These are phyloP conservation scores for Solanum stenotomum DNA, from an alignment of 257 asterid genomes.

Conservation along the genomic window DNA sequence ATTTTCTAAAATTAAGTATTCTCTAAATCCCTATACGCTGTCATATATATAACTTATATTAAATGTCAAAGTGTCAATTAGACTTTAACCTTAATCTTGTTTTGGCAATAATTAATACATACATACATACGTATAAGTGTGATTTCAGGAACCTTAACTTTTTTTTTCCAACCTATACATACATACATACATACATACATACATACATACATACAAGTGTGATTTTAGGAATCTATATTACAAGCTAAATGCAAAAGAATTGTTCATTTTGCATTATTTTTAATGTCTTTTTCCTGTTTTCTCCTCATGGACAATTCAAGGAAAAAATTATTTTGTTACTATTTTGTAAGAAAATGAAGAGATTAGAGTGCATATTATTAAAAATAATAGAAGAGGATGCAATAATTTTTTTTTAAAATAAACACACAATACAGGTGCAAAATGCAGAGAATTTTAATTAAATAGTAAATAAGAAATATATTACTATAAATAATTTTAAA, in stretches of 20 bases:
- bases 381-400: not conserved
- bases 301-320: not conserved
- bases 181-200: too few species aligned
- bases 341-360: not conserved
- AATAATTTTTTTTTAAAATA: not conserved
- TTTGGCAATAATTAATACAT: too few species aligned
- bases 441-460: not conserved
- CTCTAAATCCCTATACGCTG: not conserved
- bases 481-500: not conserved
- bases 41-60: not conserved
- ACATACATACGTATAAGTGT: too few species aligned
- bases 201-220: too few species aligned
- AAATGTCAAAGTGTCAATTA: not conserved
- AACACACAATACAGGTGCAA: not conserved
- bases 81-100: not conserved
- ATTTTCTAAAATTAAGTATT: not conserved
- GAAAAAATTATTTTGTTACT: not conserved
- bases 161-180: too few species aligned
- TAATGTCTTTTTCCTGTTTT: not conserved
- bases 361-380: not conserved
- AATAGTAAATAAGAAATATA: not conserved
- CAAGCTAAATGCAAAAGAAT: not conserved
- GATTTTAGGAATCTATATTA: too few species aligned
- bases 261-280: not conserved
- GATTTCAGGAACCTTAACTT: too few species aligned